These are phyloP conservation scores for Hamigera avellanea DNA, from an alignment of 495 filamentous ascomycete genomes.

Conservation along the genomic window DNA sequence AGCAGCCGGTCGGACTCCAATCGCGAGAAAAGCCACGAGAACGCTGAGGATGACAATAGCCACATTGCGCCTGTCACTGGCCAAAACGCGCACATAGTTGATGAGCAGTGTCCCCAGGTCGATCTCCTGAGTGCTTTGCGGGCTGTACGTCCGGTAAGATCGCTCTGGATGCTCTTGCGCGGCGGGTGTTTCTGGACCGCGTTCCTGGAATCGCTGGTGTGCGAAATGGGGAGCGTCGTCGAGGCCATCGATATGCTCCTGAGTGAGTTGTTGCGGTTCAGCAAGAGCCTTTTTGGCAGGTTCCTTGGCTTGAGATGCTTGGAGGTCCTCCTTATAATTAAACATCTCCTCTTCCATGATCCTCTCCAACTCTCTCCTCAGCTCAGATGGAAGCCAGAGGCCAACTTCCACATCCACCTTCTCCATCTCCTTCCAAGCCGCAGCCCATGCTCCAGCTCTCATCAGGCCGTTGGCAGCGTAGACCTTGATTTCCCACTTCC, in stretches of 20 bases:
- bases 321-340: conserved; percentile 4
- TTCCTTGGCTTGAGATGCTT: conserved; percentile 9
- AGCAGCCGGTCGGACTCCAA: conserved; percentile 10
- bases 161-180: conserved; percentile 2
- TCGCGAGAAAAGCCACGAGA: conserved; percentile 44
- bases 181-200: not conserved
- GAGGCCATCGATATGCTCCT: conserved; percentile 10
- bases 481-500: conserved; percentile 74
- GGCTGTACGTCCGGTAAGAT: conserved; percentile 1
- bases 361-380: conserved; percentile 36
- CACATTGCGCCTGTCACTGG: conserved; percentile 61
- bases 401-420: conserved; percentile 87
- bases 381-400: conserved; percentile 49
- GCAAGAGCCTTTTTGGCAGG: conserved; percentile 1
- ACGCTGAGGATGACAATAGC: conserved; percentile 50
- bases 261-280: not conserved
- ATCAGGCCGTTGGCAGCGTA: conserved; percentile 92
- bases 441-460: conserved; percentile 82
- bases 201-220: not conserved
- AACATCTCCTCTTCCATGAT: conserved; percentile 16
- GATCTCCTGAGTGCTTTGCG: conserved; percentile 14
- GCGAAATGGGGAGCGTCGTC: not conserved
- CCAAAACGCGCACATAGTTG: conserved; percentile 56
- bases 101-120: conserved; percentile 49
- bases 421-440: conserved; percentile 96